Evolutionary conservation across 345 rosid species (phyloP).

Genomic region (Toxicodendron radicans): DNA sequence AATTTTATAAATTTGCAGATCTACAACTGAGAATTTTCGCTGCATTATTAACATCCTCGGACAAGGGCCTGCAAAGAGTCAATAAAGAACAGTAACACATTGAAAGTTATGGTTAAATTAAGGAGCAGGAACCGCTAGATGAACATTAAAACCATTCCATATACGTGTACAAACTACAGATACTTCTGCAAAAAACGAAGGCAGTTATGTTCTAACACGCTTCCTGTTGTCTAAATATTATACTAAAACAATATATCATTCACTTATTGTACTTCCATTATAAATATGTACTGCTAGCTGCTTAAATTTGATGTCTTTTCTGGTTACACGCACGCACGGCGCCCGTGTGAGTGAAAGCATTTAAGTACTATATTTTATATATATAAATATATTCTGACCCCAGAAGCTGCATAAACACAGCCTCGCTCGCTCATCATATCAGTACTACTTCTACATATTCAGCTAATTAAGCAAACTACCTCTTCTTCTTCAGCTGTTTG

Average conservation of each 20-base stretch:
- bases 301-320: no score
- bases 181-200: not conserved
- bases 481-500: no score
- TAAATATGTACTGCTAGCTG: no score
- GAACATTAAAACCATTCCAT: conserved; percentile 2
- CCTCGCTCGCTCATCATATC: not conserved
- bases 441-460: no score
- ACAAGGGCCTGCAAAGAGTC: not conserved
- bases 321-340: not conserved
- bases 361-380: no score
- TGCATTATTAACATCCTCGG: no score
- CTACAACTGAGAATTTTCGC: no score
- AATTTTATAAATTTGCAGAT: no score
- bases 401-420: not conserved
- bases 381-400: not conserved
- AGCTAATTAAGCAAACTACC: no score
- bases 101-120: not conserved
- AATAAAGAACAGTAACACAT: not conserved
- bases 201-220: not conserved
- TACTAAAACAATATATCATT: no score
- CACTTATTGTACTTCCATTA: no score
- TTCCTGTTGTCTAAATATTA: no score
- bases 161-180: not conserved
- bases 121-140: not conserved
- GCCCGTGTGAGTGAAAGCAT: not conserved